These are phyloP conservation scores for Amoebophrya sp. DNA, from an alignment of 169 alveolate genomes.

Conservation along the genomic window DNA sequence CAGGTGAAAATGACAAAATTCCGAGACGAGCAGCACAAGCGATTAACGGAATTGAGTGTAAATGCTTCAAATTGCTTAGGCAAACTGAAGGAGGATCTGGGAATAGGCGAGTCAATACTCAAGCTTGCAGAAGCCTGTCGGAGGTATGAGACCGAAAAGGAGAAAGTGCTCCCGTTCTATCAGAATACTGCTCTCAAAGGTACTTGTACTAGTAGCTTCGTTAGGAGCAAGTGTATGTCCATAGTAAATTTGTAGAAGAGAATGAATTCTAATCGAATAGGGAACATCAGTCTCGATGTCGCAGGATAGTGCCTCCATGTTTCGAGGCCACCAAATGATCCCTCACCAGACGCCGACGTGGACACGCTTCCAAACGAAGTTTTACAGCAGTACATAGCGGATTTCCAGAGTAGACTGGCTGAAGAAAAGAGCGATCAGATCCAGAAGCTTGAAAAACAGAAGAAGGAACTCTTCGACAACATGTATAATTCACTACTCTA, in stretches of 20 bases:
- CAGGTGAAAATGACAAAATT: slow-evolving; percentile 50
- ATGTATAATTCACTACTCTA: background rate
- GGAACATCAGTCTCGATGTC: no score
- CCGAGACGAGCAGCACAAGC: slow-evolving; percentile 27
- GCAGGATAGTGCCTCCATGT: no score
- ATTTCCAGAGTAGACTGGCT: background rate
- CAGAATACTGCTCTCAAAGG: slow-evolving; percentile 42
- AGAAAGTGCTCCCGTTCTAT: slow-evolving; percentile 76
- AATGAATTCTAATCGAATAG: no score
- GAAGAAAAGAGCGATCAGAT: background rate
- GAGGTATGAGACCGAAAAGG: slow-evolving; percentile 77
- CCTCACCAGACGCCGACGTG: background rate
- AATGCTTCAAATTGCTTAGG: background rate
- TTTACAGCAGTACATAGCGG: slow-evolving; percentile 4
- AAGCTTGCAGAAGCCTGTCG: slow-evolving; percentile 56
- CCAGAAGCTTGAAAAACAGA: background rate
- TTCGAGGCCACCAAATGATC: background rate
- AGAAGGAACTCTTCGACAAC: slow-evolving; percentile 18
- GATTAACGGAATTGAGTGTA: background rate
- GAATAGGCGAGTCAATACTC: background rate
- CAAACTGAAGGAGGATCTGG: slow-evolving; percentile 2
- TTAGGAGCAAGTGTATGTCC: no score
- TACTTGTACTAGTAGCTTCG: background rate
- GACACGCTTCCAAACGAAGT: background rate
- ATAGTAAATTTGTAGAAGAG: no score